phyloP scores from a whole-genome alignment of 2,329 filamentous ascomycete species.

The Huntiella savannae region DNA sequence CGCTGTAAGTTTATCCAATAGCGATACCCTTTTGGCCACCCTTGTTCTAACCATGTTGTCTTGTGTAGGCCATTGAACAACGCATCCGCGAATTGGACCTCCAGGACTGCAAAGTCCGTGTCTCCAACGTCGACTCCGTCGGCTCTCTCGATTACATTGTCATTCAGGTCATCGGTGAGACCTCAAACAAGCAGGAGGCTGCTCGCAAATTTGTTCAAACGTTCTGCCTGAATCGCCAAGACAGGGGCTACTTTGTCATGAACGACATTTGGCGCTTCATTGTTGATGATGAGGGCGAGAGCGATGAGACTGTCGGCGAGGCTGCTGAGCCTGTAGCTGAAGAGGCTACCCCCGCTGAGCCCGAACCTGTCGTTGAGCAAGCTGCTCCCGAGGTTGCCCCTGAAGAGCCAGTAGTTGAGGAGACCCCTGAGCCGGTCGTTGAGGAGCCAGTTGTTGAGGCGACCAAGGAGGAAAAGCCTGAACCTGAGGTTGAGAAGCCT shows the following conservation, averaged over 20 bases:
- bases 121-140: constrained; percentile 95
- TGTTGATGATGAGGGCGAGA: constrained; percentile 57
- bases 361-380: constrained; percentile 36
- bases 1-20: constrained; percentile 34
- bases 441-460: background rate
- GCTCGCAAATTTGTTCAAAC: constrained; percentile 96
- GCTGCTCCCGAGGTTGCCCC: constrained; percentile 14
- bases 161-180: constrained; percentile 95
- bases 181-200: constrained; percentile 79
- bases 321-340: constrained; percentile 13
- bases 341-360: constrained; percentile 21
- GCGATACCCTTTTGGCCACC: background rate
- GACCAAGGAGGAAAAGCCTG: constrained; percentile 2
- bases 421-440: background rate
- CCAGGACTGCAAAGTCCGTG: constrained; percentile 94
- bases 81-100: constrained; percentile 86
- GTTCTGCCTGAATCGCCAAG: constrained; percentile 89
- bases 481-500: background rate
- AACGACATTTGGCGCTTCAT: constrained; percentile 97
- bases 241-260: constrained; percentile 91
- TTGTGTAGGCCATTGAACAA: constrained; percentile 63
- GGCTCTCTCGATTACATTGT: constrained; percentile 84
- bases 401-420: background rate
- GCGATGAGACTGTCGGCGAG: constrained; percentile 21
- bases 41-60: background rate